phyloP scores from a whole-genome alignment of 441 rosid genomes.

The Erysimum cheiri region DNA sequence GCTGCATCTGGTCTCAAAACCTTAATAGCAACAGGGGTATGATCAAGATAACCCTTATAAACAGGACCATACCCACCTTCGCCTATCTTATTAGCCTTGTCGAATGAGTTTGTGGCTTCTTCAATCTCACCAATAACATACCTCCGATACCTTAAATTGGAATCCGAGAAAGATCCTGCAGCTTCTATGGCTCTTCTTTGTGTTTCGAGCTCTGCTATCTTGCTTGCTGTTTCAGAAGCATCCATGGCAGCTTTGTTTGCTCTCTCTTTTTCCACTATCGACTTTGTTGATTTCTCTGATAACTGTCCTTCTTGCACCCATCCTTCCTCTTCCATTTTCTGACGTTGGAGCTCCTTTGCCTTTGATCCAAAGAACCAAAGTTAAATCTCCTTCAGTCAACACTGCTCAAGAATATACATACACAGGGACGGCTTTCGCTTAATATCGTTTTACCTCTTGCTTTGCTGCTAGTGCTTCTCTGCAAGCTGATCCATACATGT shows the following conservation, averaged over 20 bases:
- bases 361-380: conserved; percentile 34
- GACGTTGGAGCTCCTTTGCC: conserved; percentile 64
- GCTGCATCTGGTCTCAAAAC: conserved; percentile 73
- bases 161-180: conserved; percentile 29
- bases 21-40: conserved; percentile 68
- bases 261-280: conserved; percentile 55
- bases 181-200: conserved; percentile 47
- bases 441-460: conserved; percentile 59
- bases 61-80: conserved; percentile 85
- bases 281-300: conserved; percentile 57
- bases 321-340: conserved; percentile 54
- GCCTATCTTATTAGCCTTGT: conserved; percentile 54
- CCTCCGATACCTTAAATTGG: conserved; percentile 52
- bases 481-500: conserved; percentile 86
- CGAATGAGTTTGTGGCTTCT: conserved; percentile 57
- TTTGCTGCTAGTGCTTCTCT: conserved; percentile 85
- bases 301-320: conserved; percentile 50
- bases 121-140: conserved; percentile 63
- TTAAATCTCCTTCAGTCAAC: conserved; percentile 18
- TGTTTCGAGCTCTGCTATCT: conserved; percentile 55
- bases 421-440: not conserved
- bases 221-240: conserved; percentile 56
- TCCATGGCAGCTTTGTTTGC: conserved; percentile 56
- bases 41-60: conserved; percentile 61
- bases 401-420: conserved; percentile 14